Base-by-base conservation (phyloP, 1,284 basidiomycete species). In the Amylostereum areolatum region DNA sequence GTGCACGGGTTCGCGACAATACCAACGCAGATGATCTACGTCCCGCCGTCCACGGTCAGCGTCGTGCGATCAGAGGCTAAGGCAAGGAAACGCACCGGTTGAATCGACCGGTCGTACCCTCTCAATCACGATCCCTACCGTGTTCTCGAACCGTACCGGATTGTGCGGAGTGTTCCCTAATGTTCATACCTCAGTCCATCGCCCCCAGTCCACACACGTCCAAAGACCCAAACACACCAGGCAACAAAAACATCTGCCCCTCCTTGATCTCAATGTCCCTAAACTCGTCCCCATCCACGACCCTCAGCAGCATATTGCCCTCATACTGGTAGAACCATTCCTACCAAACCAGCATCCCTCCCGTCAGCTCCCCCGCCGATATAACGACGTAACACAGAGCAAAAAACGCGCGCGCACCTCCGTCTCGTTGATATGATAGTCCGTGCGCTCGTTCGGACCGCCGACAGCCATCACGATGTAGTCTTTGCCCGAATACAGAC, bases 281-380 rank as follows among this genome's bases (percentile, higher is more conserved):
- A 66, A 97, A 95, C 57, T 78, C 74, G n/a, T 84, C 86, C 18
- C 87, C 89, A 49, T 96, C 92, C 8, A 98, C 86, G 4, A 92
- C 84, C 55, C 90, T 83, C 36, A 97, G 74, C 9, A 92, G 71
- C 91, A 97, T 97, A 2, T 78, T 82, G 1, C 92, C 92, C 65
- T 93, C 91, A 72, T 94, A 78, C 65, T 97, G 94, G 67, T 93
- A 96, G 66, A 97, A 97, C 92, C 92, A 97, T 70, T 97, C 94
- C 85, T 90, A 41, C 31, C 32, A 18, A 25, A 30, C 6, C 24
- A 24, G 24, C 36, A 40, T 43, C 24, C 25, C 25, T 25, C 50
- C n/a, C 8, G 28, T 46, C 39, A 5, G 30, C 43, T 29, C 48
- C 31, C 24, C 32, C 42, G 27, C 35, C 12, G 29, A 43, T 44